These are phyloP conservation scores for Stevia rebaudiana DNA, from an alignment of 140 eudicot species.

Conservation along the genomic window DNA sequence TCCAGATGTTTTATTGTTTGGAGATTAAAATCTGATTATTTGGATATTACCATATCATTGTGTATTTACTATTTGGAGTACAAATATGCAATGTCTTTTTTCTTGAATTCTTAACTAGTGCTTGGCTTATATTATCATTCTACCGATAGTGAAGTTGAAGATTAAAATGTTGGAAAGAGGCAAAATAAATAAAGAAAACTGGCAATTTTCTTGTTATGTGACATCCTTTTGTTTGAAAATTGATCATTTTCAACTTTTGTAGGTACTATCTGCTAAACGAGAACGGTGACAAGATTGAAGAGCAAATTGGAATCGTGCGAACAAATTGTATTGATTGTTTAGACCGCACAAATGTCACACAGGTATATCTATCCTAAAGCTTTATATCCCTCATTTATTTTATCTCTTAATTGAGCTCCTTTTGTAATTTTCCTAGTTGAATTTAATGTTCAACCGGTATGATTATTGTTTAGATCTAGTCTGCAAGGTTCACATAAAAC, in stretches of 20 bases:
- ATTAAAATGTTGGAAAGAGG: neutral
- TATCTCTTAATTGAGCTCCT: neutral
- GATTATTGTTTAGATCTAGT: neutral
- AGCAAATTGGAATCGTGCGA: conserved; percentile 75
- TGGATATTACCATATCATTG: neutral
- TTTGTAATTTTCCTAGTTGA: neutral
- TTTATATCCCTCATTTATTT: neutral
- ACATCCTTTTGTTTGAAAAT: neutral
- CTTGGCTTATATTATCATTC: neutral
- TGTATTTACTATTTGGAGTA: conserved; percentile 3
- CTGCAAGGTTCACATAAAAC: neutral
- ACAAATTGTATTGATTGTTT: conserved; percentile 93
- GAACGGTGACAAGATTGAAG: conserved; percentile 75
- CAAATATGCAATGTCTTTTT: conserved; percentile 1
- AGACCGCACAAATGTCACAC: conserved; percentile 98
- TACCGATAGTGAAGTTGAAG: neutral
- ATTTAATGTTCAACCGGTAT: neutral
- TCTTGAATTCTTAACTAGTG: neutral
- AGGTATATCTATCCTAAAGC: conserved; percentile 34
- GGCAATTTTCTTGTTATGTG: neutral
- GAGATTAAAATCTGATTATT: neutral
- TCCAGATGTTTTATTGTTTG: neutral
- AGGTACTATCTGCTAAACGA: conserved; percentile 81
- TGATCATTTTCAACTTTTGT: conserved; percentile 6
- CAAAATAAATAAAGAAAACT: neutral